Percentiles rank a stretch among this genome's conserved stretches.
phyloP scores from a whole-genome alignment of 352 stramenopile genomes.

The Globisporangium cystogenes region DNA sequence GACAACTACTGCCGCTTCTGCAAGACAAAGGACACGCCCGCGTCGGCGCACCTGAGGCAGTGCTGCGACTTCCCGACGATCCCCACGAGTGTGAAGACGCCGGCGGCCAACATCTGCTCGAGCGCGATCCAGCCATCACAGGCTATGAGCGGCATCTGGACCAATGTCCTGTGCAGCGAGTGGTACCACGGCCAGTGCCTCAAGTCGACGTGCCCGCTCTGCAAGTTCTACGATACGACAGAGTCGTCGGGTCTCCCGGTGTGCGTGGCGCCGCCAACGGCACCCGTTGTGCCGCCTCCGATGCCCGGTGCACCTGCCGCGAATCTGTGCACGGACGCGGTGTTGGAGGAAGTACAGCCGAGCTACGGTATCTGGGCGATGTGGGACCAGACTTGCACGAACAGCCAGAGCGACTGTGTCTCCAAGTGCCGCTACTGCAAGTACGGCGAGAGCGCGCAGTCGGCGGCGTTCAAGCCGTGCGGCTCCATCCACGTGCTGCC shows the following conservation, averaged over 20 bases:
- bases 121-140: background rate
- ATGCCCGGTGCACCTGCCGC: background rate
- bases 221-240: conserved; percentile 7
- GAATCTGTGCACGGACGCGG: conserved; percentile 9
- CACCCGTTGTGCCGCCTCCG: background rate
- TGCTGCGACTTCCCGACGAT: conserved; percentile 5
- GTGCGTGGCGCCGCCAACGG: conserved; percentile 1
- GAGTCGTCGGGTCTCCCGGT: conserved; percentile 1
- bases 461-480: conserved; percentile 5
- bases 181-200: conserved; percentile 8
- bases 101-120: conserved; percentile 5
- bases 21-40: conserved; percentile 6
- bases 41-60: conserved; percentile 3
- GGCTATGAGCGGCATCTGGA: conserved; percentile 12
- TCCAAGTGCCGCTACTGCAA: conserved; percentile 13
- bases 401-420: conserved; percentile 4
- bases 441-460: conserved; percentile 1
- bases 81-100: conserved; percentile 1
- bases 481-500: conserved; percentile 2
- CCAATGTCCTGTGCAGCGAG: conserved; percentile 7
- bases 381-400: conserved; percentile 9
- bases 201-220: conserved; percentile 6
- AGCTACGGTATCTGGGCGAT: conserved; percentile 10
- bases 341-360: conserved; percentile 1
- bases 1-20: conserved; percentile 9